phyloP scores from a whole-genome alignment of 2,329 filamentous ascomycete species.

The Aspergillus sclerotialis region DNA sequence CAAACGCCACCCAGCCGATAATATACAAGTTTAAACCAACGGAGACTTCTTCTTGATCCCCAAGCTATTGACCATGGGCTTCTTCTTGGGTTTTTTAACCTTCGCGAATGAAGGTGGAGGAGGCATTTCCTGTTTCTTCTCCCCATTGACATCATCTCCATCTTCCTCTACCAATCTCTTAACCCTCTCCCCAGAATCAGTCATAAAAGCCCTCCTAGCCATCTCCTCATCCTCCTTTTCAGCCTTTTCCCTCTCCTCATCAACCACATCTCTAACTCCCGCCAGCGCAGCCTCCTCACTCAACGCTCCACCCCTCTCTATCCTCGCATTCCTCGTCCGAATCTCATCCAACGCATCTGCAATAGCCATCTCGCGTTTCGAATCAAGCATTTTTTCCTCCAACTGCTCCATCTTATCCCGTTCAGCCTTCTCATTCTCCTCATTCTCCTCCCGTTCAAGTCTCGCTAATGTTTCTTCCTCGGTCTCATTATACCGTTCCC shows the following conservation, averaged over 20 bases:
- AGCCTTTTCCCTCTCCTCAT: constrained; percentile 55
- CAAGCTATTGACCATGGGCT: constrained; percentile 64
- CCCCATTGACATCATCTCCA: constrained; percentile 15
- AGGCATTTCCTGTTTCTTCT: constrained; percentile 31
- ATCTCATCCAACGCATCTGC: constrained; percentile 96
- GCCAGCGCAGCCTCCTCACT: constrained; percentile 50
- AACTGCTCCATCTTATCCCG: constrained; percentile 90
- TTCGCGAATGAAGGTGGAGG: constrained; percentile 63
- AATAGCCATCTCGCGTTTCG: constrained; percentile 91
- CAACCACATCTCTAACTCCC: constrained; percentile 52
- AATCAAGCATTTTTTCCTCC: constrained; percentile 87
- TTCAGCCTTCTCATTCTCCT: constrained; percentile 60
- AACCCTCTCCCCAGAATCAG: constrained; percentile 50
- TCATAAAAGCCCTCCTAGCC: constrained; percentile 69
- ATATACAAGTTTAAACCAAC: constrained; percentile 25
- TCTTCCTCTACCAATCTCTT: constrained; percentile 49
- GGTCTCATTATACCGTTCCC: constrained; percentile 59
- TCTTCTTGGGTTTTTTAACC: constrained; percentile 80
- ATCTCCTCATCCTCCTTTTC: constrained; percentile 80
- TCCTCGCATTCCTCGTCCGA: constrained; percentile 77
- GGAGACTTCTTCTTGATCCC: constrained; percentile 82
- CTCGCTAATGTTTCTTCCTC: constrained; percentile 82
- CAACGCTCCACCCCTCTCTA: constrained; percentile 68
- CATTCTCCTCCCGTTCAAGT: constrained; percentile 66
- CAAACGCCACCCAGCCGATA: constrained; percentile 7